These are phyloP conservation scores for Selaginella tamariscina DNA, from an alignment of 75 land plant genomes.

Conservation along the genomic window DNA sequence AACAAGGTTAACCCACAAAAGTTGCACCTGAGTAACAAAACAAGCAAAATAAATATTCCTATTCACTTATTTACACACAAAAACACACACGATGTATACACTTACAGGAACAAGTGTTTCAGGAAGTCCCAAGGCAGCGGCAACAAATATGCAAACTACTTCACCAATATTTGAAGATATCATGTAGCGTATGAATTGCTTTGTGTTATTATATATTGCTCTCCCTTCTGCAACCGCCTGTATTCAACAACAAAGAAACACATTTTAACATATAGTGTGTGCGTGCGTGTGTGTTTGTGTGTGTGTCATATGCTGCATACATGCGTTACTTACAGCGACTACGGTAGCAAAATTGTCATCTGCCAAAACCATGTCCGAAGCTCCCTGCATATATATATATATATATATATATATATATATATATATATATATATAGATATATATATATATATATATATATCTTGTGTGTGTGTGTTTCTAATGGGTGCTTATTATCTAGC, in stretches of 20 bases:
- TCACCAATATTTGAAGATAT: constrained; percentile 99
- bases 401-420: background rate
- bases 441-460: too few species aligned
- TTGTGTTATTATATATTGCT: constrained; percentile 95
- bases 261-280: background rate
- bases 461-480: too few species aligned
- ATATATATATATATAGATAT: too few species aligned
- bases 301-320: background rate
- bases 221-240: constrained; percentile 98
- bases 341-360: constrained; percentile 97
- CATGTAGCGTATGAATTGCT: constrained; percentile 98
- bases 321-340: constrained; percentile 61
- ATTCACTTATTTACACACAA: constrained; percentile 4
- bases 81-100: background rate
- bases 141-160: constrained; percentile 97
- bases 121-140: constrained; percentile 95
- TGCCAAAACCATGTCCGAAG: constrained; percentile 94
- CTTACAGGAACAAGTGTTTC: constrained; percentile 93
- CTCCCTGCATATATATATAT: constrained; percentile 44
- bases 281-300: background rate
- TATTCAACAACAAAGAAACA: background rate
- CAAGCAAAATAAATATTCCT: background rate
- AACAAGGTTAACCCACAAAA: constrained; percentile 96
- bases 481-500: too few species aligned
- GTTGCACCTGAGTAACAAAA: constrained; percentile 57